These are phyloP conservation scores for Mangifera indica DNA, from an alignment of 345 rosid species.

Conservation along the genomic window DNA sequence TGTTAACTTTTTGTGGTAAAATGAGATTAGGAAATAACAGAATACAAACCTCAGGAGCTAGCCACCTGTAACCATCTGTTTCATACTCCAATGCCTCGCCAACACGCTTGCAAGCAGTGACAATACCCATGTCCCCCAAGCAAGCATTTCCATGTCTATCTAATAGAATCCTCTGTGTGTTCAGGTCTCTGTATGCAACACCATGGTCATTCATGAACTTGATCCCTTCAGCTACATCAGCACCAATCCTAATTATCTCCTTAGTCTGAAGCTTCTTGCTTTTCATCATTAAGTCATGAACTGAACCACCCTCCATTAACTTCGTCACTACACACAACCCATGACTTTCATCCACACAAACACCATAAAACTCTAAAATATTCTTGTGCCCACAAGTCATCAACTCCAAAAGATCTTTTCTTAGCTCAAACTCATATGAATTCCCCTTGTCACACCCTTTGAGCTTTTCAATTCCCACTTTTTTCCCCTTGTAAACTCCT, in stretches of 20 bases:
- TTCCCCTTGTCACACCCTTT: conserved; percentile 98
- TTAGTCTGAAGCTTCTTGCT: conserved; percentile 77
- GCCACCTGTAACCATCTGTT: conserved; percentile 98
- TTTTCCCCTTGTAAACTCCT: conserved; percentile 73
- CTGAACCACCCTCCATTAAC: conserved; percentile 95
- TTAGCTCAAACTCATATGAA: conserved; percentile 73
- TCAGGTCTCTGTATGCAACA: conserved; percentile 77
- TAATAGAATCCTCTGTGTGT: conserved; percentile 67
- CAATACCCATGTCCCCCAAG: conserved; percentile 85
- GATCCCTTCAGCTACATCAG: conserved; percentile 78
- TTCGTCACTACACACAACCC: conserved; percentile 89
- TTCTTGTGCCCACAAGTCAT: conserved; percentile 94
- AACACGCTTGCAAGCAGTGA: conserved; percentile 80
- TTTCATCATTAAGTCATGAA: conserved; percentile 67
- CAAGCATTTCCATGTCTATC: conserved; percentile 87
- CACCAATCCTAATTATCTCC: conserved; percentile 70
- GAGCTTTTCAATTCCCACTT: conserved; percentile 82
- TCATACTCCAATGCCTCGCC: conserved; percentile 90
- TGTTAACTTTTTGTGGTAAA: not conserved
- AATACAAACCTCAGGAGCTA: conserved; percentile 89
- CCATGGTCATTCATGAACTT: conserved; percentile 86
- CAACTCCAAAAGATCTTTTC: conserved; percentile 76
- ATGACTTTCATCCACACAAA: conserved; percentile 83
- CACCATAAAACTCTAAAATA: conserved; percentile 75
- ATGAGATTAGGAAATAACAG: conserved; percentile 18